These are phyloP conservation scores for Starmerella apis DNA, from an alignment of 805 yeast species.

Conservation along the genomic window DNA sequence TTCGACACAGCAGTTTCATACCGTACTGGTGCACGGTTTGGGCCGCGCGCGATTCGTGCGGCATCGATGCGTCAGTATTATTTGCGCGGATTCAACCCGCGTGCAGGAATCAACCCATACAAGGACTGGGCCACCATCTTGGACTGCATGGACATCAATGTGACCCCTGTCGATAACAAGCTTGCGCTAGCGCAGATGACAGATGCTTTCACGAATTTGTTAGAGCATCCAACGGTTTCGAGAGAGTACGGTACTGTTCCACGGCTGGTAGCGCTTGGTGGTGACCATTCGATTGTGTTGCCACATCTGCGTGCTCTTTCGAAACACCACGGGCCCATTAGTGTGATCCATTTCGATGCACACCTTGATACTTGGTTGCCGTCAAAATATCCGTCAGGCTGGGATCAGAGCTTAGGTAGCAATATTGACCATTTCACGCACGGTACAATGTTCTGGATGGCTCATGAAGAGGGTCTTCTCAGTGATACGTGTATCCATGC, in stretches of 20 bases:
- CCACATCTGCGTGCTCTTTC: slow-evolving; percentile 61
- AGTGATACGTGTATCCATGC: slow-evolving; percentile 55
- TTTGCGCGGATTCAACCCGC: slow-evolving; percentile 56
- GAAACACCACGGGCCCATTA: slow-evolving; percentile 52
- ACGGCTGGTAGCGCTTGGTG: slow-evolving; percentile 62
- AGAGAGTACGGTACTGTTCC: slow-evolving; percentile 37
- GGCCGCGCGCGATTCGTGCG: slow-evolving; percentile 41
- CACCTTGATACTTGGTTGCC: slow-evolving; percentile 84
- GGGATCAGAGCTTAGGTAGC: slow-evolving; percentile 36
- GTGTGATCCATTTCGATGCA: slow-evolving; percentile 75
- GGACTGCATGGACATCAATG: slow-evolving; percentile 62
- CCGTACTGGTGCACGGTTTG: slow-evolving; percentile 75
- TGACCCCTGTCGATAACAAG: slow-evolving; percentile 56
- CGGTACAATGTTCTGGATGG: slow-evolving; percentile 83
- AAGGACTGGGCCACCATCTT: slow-evolving; percentile 43
- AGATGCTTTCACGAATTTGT: slow-evolving; percentile 46
- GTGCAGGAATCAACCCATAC: slow-evolving; percentile 56
- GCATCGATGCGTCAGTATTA: slow-evolving; percentile 48
- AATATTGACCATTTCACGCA: slow-evolving; percentile 62
- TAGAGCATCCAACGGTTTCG: slow-evolving; percentile 30
- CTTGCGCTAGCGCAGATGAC: slow-evolving; percentile 56
- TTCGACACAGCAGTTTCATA: slow-evolving; percentile 74
- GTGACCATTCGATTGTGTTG: slow-evolving; percentile 68
- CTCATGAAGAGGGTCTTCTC: slow-evolving; percentile 55
- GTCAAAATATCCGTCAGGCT: slow-evolving; percentile 64